Percentiles rank a stretch among this genome's conserved stretches.
These are phyloP conservation scores for Macrotyloma uniflorum DNA, from an alignment of 306 rosid genomes.

Conservation along the genomic window DNA sequence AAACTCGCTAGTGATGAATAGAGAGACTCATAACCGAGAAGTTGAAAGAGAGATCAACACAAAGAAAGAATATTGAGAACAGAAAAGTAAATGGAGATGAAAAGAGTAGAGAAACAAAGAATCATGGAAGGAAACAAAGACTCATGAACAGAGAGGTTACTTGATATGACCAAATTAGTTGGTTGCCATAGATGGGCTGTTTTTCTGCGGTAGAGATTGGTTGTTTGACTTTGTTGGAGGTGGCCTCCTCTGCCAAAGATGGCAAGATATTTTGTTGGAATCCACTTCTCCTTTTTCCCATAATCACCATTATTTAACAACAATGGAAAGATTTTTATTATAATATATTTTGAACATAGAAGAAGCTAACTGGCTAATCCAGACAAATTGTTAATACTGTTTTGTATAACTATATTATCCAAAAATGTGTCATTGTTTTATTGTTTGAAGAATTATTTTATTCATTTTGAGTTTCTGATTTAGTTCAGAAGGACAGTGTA, in stretches of 20 bases:
- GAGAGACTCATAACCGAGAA: neutral
- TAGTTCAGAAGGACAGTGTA: conserved; percentile 6
- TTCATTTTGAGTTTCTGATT: conserved; percentile 9
- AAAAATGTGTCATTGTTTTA: conserved; percentile 11
- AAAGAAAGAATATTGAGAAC: neutral
- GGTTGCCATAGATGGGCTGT: neutral
- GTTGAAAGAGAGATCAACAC: neutral
- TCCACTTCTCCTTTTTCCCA: neutral
- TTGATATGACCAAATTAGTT: neutral
- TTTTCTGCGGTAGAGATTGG: neutral
- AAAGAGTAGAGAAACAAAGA: neutral
- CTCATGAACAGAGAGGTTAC: neutral
- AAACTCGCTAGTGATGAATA: neutral
- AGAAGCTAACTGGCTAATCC: neutral
- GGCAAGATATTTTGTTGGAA: neutral
- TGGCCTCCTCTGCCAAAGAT: neutral
- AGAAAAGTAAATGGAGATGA: neutral
- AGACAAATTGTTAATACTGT: neutral
- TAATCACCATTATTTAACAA: neutral
- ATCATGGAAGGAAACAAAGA: neutral
- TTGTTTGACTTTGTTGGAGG: neutral
- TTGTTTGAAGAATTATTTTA: conserved; percentile 24
- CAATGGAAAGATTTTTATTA: neutral
- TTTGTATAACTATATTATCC: conserved; percentile 13
- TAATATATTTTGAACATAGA: neutral